These are phyloP conservation scores for Colletotrichum orbiculare DNA, from an alignment of 2,329 filamentous ascomycete genomes.

Conservation along the genomic window DNA sequence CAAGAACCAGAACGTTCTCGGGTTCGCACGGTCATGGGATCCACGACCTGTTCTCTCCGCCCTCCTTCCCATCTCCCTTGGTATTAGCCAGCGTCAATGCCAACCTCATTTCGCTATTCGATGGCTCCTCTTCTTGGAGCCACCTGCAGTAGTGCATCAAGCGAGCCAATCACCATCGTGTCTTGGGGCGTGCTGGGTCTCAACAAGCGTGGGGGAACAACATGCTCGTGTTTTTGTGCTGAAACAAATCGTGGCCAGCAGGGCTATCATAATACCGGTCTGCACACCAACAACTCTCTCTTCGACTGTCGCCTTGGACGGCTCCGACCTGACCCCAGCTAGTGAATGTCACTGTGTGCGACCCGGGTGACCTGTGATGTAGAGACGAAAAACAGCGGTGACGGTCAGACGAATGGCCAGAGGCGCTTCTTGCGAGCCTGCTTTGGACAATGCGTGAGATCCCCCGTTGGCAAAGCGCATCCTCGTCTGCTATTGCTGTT, in stretches of 20 bases:
- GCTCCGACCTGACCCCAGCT: conserved; percentile 3
- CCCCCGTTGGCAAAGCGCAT: not conserved
- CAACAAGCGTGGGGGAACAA: conserved; percentile 24
- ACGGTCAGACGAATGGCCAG: conserved; percentile 3
- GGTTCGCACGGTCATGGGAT: conserved; percentile 27
- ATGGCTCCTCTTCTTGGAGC: conserved; percentile 15
- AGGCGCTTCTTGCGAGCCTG: conserved; percentile 10
- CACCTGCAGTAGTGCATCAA: conserved; percentile 33
- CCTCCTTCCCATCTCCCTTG: conserved; percentile 11
- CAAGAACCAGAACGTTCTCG: conserved; percentile 19
- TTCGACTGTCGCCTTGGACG: conserved; percentile 9
- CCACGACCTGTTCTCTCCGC: conserved; percentile 17
- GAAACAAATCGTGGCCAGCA: conserved; percentile 32
- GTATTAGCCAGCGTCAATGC: conserved; percentile 11
- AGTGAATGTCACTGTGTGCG: conserved; percentile 17
- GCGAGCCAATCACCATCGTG: conserved; percentile 30
- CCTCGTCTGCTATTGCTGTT: not conserved
- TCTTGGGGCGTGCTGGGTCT: not conserved
- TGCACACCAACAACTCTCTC: conserved; percentile 25
- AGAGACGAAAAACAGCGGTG: conserved; percentile 10
- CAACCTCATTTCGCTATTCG: conserved; percentile 20
- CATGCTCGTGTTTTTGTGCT: conserved; percentile 12
- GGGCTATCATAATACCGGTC: conserved; percentile 17
- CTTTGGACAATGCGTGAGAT: not conserved
- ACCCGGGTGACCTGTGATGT: conserved; percentile 22